phyloP scores from a whole-genome alignment of 2,329 filamentous ascomycete genomes.

The Erysiphe pulchra region DNA sequence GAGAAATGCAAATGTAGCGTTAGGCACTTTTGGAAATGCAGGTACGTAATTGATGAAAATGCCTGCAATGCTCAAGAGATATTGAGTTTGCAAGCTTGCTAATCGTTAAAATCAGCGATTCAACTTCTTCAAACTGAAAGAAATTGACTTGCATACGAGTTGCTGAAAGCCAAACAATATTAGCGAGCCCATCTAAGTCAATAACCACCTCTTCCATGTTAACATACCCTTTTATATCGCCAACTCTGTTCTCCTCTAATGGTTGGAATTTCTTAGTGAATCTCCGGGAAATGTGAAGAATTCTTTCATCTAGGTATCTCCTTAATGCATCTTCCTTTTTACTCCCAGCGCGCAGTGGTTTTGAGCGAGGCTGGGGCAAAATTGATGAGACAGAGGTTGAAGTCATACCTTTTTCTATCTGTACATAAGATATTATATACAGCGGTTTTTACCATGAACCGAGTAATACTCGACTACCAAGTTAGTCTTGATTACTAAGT shows the following conservation, averaged over 20 bases:
- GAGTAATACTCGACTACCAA: too few relatives aligned
- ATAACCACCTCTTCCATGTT: constrained; percentile 26
- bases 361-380: constrained; percentile 29
- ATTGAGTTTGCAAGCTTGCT: constrained; percentile 63
- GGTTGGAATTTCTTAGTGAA: constrained; percentile 33
- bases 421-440: too few relatives aligned
- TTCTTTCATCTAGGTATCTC: constrained; percentile 26
- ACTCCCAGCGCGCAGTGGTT: constrained; percentile 27
- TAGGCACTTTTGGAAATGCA: constrained; percentile 42
- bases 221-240: constrained; percentile 42
- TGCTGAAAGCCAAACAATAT: constrained; percentile 66
- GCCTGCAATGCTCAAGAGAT: constrained; percentile 53
- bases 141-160: constrained; percentile 36
- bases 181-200: constrained; percentile 49
- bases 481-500: too few relatives aligned
- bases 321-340: constrained; percentile 33
- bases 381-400: background rate
- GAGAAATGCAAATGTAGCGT: constrained; percentile 43
- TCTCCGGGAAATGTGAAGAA: constrained; percentile 28
- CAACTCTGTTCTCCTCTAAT: constrained; percentile 16
- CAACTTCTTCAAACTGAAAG: background rate
- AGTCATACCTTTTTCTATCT: too few relatives aligned
- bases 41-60: constrained; percentile 46
- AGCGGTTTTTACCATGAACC: too few relatives aligned
- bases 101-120: background rate